Conservation (phyloP, 2,329 filamentous ascomycete genomes). For the Penicillium sp. region DNA sequence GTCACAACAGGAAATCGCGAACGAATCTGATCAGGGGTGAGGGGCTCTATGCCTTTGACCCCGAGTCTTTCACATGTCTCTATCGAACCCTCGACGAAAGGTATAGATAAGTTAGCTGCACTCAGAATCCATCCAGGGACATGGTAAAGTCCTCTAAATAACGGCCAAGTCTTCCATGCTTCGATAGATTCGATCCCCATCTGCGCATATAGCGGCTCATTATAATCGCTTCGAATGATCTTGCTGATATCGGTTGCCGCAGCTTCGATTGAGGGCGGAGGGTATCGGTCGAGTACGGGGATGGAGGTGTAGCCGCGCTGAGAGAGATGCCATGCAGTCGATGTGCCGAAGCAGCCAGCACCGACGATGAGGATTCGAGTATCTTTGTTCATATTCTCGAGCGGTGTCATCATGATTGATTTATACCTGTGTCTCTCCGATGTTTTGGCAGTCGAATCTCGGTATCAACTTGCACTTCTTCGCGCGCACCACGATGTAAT, state of each 20-base stretch:
- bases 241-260: constrained; percentile 77
- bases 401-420: too few species aligned
- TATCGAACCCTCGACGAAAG: constrained; percentile 22
- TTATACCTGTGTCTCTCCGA: neutral
- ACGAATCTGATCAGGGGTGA: constrained; percentile 15
- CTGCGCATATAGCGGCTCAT: constrained; percentile 65
- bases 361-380: constrained; percentile 60
- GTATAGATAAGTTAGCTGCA: constrained; percentile 19
- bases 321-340: constrained; percentile 67
- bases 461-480: neutral
- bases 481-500: neutral
- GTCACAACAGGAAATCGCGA: constrained; percentile 16
- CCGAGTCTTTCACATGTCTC: constrained; percentile 18
- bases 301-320: constrained; percentile 55
- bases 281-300: constrained; percentile 62
- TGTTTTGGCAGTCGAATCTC: neutral
- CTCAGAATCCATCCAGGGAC: constrained; percentile 15
- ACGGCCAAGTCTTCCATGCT: constrained; percentile 51
- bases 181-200: constrained; percentile 69
- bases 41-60: constrained; percentile 16
- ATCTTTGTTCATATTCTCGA: neutral
- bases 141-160: constrained; percentile 25
- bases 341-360: constrained; percentile 68
- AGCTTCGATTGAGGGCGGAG: constrained; percentile 55
- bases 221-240: constrained; percentile 71